phyloP scores from a whole-genome alignment of 805 yeast species.

The Peterozyma toletana region DNA sequence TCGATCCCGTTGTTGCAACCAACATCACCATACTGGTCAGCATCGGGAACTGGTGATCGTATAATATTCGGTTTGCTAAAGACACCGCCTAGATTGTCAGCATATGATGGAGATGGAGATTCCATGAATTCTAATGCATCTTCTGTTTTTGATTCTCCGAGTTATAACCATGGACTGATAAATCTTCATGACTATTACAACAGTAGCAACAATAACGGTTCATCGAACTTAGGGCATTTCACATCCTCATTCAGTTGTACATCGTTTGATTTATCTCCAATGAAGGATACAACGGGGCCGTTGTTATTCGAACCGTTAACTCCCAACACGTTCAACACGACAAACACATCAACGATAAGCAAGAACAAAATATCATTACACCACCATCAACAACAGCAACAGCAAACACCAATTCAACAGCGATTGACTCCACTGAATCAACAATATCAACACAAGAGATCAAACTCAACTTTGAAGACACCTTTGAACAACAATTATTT shows the following conservation, averaged over 20 bases:
- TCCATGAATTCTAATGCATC: conserved; percentile 3
- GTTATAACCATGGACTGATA: conserved; percentile 17
- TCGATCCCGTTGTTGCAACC: conserved; percentile 29
- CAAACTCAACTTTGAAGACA: conserved; percentile 20
- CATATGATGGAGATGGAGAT: not conserved
- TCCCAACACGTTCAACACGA: conserved; percentile 28
- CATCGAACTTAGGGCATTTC: conserved; percentile 19
- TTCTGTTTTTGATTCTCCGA: conserved; percentile 8
- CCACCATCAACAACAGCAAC: not conserved
- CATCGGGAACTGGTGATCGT: conserved; percentile 32
- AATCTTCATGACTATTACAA: conserved; percentile 12
- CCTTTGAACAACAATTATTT: conserved; percentile 14
- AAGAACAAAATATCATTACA: not conserved
- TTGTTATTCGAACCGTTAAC: conserved; percentile 52
- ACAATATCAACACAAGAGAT: not conserved
- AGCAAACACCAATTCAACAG: conserved; percentile 2
- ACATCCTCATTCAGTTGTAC: conserved; percentile 63
- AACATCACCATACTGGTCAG: conserved; percentile 32
- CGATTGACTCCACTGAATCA: conserved; percentile 1
- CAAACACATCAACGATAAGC: conserved; percentile 2
- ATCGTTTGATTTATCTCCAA: conserved; percentile 57
- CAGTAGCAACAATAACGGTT: conserved; percentile 31
- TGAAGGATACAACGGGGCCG: conserved; percentile 54
- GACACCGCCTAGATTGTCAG: conserved; percentile 11
- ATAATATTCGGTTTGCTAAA: conserved; percentile 19